These are phyloP conservation scores for Arthrobotrys conoides DNA, from an alignment of 2,329 filamentous ascomycete genomes.

Conservation along the genomic window DNA sequence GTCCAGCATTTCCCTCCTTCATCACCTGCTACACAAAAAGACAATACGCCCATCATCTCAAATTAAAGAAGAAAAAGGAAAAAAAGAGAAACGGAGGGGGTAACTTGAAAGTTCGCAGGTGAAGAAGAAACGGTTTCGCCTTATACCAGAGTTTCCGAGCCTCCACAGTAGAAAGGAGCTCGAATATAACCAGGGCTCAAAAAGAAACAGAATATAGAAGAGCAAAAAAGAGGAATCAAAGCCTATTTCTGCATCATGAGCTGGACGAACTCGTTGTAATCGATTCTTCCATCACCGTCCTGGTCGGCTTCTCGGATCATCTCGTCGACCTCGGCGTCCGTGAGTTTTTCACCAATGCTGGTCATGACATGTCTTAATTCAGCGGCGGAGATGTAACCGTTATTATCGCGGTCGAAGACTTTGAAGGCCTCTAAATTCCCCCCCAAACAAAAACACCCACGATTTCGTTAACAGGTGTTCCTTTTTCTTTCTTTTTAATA, in stretches of 20 bases:
- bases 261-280: slow-evolving; percentile 94
- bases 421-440: slow-evolving; percentile 65
- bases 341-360: slow-evolving; percentile 91
- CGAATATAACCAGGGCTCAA: neutral
- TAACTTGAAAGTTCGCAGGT: neutral
- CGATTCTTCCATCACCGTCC: slow-evolving; percentile 88
- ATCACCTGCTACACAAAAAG: slow-evolving; percentile 17
- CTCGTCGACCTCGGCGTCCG: slow-evolving; percentile 90
- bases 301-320: slow-evolving; percentile 94
- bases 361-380: slow-evolving; percentile 93
- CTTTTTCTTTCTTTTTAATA: neutral
- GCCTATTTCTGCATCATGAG: slow-evolving; percentile 96
- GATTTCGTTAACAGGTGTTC: neutral
- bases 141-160: neutral
- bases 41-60: neutral
- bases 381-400: slow-evolving; percentile 89
- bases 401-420: slow-evolving; percentile 90
- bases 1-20: slow-evolving; percentile 46
- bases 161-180: slow-evolving; percentile 5
- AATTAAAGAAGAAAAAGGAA: slow-evolving; percentile 1
- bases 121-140: neutral
- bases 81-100: neutral
- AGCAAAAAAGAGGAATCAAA: neutral
- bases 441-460: slow-evolving; percentile 15
- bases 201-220: neutral